Evolutionary conservation across 2,329 filamentous ascomycete species (phyloP), one percentile per base, ranked within the genome.

Genomic region (Rhinocladiella mackenziei): DNA sequence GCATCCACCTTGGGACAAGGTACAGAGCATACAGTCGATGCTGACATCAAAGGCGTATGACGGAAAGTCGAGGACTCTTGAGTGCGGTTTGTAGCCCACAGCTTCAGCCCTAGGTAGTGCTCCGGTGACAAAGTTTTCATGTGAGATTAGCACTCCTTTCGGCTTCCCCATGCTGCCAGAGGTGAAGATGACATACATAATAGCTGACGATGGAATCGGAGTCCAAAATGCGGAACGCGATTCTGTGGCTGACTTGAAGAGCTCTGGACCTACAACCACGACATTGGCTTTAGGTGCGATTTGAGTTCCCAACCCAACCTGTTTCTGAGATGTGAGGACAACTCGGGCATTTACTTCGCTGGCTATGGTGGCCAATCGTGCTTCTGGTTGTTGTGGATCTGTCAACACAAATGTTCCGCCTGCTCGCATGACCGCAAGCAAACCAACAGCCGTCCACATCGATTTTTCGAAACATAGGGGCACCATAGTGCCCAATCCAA

Each of bases 61-160:
- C 1, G 67, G 63, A 42, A 70, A 71, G 36, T 74, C 69, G 5
- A 69, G 53, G 2, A 62, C 57, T 8, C 61, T 53, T 0, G 62
- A 62, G 5, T 50, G 31, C 18, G 53, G 48, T 15, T 53, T 55
- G 35, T 53, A 73, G 5, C 69, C 65, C 2, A 81, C 61, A 0
- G 71, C 69, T 0, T 69, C 63, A 0, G 69, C 74, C 54, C 81
- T 75, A 0, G 71, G 69, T 2, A 72, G 56, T 4, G 61, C 61
- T 25, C 58, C 60, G 35, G 61, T 54, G 5, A 66, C 23, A 18
- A 22, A 50, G 2, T 57, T 50, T 9, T 48, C 33, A 45, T 70
- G 67, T 9, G 62, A 56, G 14, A 69, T 59, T 5, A 67, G 42
- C 14, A 66, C 57, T 3, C 57, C 59, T 31, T 64, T 65, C 0